Conservation (phyloP, 495 filamentous ascomycete genomes). For the Aspergillus coremiiformis region DNA sequence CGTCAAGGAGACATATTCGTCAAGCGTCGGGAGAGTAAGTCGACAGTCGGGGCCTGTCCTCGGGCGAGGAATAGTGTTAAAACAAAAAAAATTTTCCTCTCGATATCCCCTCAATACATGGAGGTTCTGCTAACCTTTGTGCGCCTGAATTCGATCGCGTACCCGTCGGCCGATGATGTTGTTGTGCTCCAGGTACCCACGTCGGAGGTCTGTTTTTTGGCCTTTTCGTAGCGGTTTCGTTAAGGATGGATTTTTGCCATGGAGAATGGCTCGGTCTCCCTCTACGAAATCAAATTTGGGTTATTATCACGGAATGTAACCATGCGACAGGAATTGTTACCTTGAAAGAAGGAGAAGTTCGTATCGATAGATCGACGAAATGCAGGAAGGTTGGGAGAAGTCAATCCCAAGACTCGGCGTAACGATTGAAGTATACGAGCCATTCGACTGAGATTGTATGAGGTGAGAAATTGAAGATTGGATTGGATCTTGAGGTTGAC, state of each 20-base stretch:
- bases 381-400: conserved; percentile 6
- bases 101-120: background rate
- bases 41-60: conserved; percentile 40
- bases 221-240: conserved; percentile 42
- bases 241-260: conserved; percentile 43
- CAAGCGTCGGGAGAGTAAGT: conserved; percentile 56
- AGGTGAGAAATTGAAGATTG: background rate
- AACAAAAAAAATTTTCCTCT: too few relatives aligned
- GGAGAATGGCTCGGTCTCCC: conserved; percentile 52
- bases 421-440: conserved; percentile 33
- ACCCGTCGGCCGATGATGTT: conserved; percentile 56
- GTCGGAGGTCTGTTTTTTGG: conserved; percentile 39
- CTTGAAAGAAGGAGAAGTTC: conserved; percentile 36
- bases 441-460: conserved; percentile 22
- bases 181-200: conserved; percentile 48
- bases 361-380: conserved; percentile 32
- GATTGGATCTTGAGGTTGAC: background rate
- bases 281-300: conserved; percentile 25
- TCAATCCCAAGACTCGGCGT: conserved; percentile 28
- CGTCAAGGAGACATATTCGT: conserved; percentile 59
- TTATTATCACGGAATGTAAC: background rate
- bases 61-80: background rate
- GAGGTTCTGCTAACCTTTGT: conserved; percentile 29
- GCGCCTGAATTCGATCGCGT: conserved; percentile 47
- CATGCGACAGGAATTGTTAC: conserved; percentile 12